Base-by-base conservation (phyloP, 2,329 filamentous ascomycete species). In the Trichoderma sp. region DNA sequence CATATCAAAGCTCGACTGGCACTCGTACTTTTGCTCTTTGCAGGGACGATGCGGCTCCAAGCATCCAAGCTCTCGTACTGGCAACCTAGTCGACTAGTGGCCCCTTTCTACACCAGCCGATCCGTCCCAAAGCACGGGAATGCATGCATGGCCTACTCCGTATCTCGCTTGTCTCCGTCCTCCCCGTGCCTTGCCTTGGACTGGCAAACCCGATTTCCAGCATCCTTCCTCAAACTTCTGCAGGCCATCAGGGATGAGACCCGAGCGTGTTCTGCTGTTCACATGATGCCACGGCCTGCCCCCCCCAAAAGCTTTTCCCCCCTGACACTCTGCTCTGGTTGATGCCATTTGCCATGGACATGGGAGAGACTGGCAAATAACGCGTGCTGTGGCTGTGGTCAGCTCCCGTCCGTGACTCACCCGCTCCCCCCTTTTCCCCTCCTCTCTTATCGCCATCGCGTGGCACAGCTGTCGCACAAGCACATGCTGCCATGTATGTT, bases 161-260 rank as follows among this genome's bases (percentile, higher is more conserved):
- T 64, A 65, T 65, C 63, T 65, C 63, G 52, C 63, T 65, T 65
- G 63, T 57, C 63, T 56, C 63, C 63, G 63, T 65, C 27, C 52
- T 61, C 39, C 58, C 42, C 58, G n/a, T 48, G 12, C 56, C 35
- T 34, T 48, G 42, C 60, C 34, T 57, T 57, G 17, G 37, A 57
- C 27, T 27, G 45, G 59, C 12, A 63, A 54, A 35, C 35, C 37
- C 52, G 42, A 67, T 67, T 32, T 25, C 53, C 35, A 27, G 61
- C 48, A 54, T 54, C 50, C 25, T 56, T 42, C 34, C 29, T 32
- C 27, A 50, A 25, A 48, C 32, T 32, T 66, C 12, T 19, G 63
- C 29, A 58, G 48, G 45, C 45, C 3, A 39, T 53, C 59, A 63
- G 59, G 59, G 61, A 64, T 56, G 50, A 48, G 37, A 13, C 50